Base-by-base conservation (phyloP, 192 early-diverging fungal genomes). In the Gonapodya sp. region DNA sequence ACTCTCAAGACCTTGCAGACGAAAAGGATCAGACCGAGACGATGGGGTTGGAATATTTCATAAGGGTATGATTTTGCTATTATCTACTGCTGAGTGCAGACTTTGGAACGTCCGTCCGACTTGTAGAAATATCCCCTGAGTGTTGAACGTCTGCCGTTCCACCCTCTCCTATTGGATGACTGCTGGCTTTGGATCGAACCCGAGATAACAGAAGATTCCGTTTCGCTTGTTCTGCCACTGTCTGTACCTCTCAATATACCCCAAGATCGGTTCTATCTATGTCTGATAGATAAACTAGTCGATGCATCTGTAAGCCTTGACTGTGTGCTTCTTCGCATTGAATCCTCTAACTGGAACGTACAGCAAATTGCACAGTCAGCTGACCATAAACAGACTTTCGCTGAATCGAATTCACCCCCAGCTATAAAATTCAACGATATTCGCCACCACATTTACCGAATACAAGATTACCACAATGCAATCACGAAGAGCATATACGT, bases 221-320 rank as follows among this genome's bases (percentile, higher is more conserved):
- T 94, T 0, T 83, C 88, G 0, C 64, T 83, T 37, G 84, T 94
- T 0, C 82, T 92, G 31, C 88, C 90, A 2, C 86, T 94, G 77
- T 82, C 87, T 18, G 81, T 79, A 34, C 87, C 88, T 18, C 84
- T 94, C 0, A 83, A 85, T 34, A 82, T 93, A 0, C 80, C 82
- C 77, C 82, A 87, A 73, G 93, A 94, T 80, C 83, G 91, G 36
- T 89, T 94, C 82, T 92, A 91, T 84, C 85, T 88, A 75, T 84
- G 87, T 31, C 85, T 92, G 35, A 85, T 93, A 73, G 88, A 93
- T 34, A 83, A 86, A 34, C 84, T 88, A 73, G 82, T 89, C 8
- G 78, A 83, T 73, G 79, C 82, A 78, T 85, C 89, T 83, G 80
- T 83, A 31, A 0, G 35, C 30, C 73, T 73, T 34, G 46, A 82